Evolutionary conservation across 306 rosid species (phyloP), one percentile per base, ranked within the genome.

Genomic region (Lagenaria siceraria): DNA sequence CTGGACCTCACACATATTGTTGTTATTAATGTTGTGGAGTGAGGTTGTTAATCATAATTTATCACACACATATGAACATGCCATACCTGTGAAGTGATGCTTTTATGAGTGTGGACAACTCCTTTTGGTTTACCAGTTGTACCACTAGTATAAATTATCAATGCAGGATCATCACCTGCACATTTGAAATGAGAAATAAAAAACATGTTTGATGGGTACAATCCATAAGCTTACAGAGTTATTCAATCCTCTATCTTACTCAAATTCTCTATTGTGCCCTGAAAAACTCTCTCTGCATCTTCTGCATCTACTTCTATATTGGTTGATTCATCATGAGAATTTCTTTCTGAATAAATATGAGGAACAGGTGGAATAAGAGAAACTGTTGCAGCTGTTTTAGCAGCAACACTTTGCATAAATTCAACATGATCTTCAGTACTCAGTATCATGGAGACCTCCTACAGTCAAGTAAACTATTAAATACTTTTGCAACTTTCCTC

Each of bases 91-190:
- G 97, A 82, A 79, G 82, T 61, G 56, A 95, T 88, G 87, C 97
- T 87, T 82, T 78, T 77, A 84, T 95, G 98, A 1, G 98, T 95
- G 84, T 95, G 98, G 77, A 95, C 97, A 81, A 87, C 98, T 78
- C 98, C 98, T 83, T 95, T 95, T 15, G 97, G 98, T 88, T 92
- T 95, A 76, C 98, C 98, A 5, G 98, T 95, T 65, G 98, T 95
- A 51, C 98, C 98, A 43, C 98, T 92, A 29, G 98, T 95, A 79
- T 95, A 92, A 77, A 95, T 79, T 63, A 95, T 86, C 76, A 95
- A 84, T 43, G 98, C 97, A 12, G 97, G 92, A 86, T 92, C 96
- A 80, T 90, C 97, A 88, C 87, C 98, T 92, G 78, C 48, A 81
- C 51, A 85, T 56, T 54, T 60, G 76, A 83, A 81, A 74, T 53